phyloP scores from a whole-genome alignment of 2,329 filamentous ascomycete genomes.

The Amauroascus verrucosus region DNA sequence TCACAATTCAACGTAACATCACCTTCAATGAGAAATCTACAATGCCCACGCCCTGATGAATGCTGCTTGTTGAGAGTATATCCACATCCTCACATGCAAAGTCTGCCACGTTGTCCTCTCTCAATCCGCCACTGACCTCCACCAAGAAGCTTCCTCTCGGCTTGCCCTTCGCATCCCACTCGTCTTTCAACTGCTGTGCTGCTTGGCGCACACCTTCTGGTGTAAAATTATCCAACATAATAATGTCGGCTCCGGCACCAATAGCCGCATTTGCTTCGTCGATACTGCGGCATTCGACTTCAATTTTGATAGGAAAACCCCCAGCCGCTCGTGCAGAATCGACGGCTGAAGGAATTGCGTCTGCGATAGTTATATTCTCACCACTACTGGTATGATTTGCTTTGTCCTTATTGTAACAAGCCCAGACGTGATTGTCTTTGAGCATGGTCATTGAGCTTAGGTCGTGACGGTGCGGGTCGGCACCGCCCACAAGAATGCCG shows the following conservation, averaged over 20 bases:
- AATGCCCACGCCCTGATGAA: slow-evolving; percentile 89
- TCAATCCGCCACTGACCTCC: slow-evolving; percentile 87
- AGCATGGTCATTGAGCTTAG: slow-evolving; percentile 94
- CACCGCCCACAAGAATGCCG: slow-evolving; percentile 88
- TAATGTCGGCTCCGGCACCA: slow-evolving; percentile 77
- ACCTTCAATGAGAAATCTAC: slow-evolving; percentile 97
- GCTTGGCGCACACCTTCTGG: slow-evolving; percentile 66
- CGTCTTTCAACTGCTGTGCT: slow-evolving; percentile 63
- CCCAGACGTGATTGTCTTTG: slow-evolving; percentile 98
- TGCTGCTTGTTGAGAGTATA: slow-evolving; percentile 90
- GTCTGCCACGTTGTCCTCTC: slow-evolving; percentile 65
- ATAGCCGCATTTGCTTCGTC: slow-evolving; percentile 87
- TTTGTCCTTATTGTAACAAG: slow-evolving; percentile 47
- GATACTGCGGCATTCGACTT: slow-evolving; percentile 88
- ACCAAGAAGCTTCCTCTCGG: slow-evolving; percentile 59
- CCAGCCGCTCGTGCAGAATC: slow-evolving; percentile 69
- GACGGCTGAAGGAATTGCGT: slow-evolving; percentile 76
- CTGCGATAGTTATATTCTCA: slow-evolving; percentile 28
- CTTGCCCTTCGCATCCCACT: slow-evolving; percentile 63
- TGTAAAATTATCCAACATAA: slow-evolving; percentile 96
- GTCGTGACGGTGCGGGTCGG: slow-evolving; percentile 85
- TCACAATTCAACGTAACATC: slow-evolving; percentile 23
- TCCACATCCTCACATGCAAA: slow-evolving; percentile 75
- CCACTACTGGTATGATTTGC: slow-evolving; percentile 12
- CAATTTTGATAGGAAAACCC: slow-evolving; percentile 86